phyloP scores from a whole-genome alignment of 768 basidiomycete species.

The Lactarius akahatsu region DNA sequence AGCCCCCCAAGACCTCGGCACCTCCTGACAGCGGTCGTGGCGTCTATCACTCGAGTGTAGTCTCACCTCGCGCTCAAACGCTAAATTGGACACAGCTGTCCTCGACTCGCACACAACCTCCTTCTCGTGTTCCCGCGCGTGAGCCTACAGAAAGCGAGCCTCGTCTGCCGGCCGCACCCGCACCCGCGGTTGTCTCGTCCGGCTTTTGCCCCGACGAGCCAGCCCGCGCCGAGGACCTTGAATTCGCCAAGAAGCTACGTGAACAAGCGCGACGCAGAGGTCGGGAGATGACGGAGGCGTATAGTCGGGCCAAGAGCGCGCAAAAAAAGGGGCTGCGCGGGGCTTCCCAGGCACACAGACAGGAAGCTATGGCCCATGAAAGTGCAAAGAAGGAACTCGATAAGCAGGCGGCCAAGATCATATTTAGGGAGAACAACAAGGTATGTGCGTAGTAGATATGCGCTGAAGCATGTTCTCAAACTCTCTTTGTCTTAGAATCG shows the following conservation, averaged over 20 bases:
- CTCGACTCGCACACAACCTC: neutral
- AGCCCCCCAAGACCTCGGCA: neutral
- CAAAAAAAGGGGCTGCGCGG: neutral
- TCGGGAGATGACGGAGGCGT: neutral
- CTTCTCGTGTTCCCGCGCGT: neutral
- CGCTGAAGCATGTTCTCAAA: neutral
- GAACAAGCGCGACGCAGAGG: neutral
- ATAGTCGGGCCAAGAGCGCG: conserved; percentile 5
- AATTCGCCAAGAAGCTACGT: conserved; percentile 1
- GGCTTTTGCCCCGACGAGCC: neutral
- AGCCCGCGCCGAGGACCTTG: neutral
- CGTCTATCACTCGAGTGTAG: neutral
- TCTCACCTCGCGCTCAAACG: neutral
- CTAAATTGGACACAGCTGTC: neutral
- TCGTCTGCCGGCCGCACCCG: neutral
- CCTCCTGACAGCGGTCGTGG: neutral
- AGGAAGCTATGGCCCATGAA: neutral
- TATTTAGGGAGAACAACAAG: conserved; percentile 21
- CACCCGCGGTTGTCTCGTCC: neutral
- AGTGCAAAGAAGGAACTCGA: neutral
- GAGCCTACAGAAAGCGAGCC: neutral
- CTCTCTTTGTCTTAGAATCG: neutral
- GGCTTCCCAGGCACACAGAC: neutral
- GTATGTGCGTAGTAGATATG: neutral
- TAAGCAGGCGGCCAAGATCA: conserved; percentile 10